phyloP scores from a whole-genome alignment of 176 grass and related monocot genomes.

The Carex scoparia region DNA sequence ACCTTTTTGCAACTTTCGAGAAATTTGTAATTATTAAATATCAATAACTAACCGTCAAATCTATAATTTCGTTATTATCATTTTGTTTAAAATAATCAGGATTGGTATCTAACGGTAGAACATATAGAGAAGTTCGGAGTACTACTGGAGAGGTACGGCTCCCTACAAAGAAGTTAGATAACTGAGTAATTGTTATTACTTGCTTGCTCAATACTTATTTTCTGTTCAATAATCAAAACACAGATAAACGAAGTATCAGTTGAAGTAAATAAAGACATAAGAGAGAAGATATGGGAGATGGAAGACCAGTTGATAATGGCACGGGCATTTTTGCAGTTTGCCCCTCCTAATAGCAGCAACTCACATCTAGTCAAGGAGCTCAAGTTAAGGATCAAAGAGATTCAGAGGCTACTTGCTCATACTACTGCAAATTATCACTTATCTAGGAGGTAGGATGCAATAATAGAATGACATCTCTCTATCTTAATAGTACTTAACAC shows the following conservation, averaged over 20 bases:
- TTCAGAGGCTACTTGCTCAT: slow-evolving; percentile 53
- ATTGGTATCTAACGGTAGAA: background rate
- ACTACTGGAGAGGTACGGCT: slow-evolving; percentile 2
- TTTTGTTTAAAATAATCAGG: slow-evolving; percentile 1
- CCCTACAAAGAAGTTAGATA: background rate
- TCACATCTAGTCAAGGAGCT: slow-evolving; percentile 51
- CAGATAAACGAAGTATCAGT: slow-evolving; percentile 25
- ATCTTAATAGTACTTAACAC: background rate
- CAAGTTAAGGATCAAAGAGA: slow-evolving; percentile 75
- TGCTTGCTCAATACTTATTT: background rate
- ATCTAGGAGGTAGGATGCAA: slow-evolving; percentile 51
- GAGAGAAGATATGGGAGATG: slow-evolving; percentile 72
- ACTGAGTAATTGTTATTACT: background rate
- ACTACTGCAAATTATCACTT: slow-evolving; percentile 36
- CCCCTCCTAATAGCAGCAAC: slow-evolving; percentile 37
- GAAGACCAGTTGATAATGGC: slow-evolving; percentile 78
- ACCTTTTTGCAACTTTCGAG: background rate
- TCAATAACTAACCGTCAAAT: background rate
- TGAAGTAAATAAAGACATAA: slow-evolving; percentile 40
- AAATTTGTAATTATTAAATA: background rate
- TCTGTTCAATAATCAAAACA: slow-evolving; percentile 8
- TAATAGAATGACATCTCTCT: background rate
- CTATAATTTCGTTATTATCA: background rate
- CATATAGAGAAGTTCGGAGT: background rate
- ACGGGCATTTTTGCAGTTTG: slow-evolving; percentile 59